Evolutionary conservation across 768 basidiomycete genomes (phyloP).

Genomic region (Cantharellus cinnabarinus): DNA sequence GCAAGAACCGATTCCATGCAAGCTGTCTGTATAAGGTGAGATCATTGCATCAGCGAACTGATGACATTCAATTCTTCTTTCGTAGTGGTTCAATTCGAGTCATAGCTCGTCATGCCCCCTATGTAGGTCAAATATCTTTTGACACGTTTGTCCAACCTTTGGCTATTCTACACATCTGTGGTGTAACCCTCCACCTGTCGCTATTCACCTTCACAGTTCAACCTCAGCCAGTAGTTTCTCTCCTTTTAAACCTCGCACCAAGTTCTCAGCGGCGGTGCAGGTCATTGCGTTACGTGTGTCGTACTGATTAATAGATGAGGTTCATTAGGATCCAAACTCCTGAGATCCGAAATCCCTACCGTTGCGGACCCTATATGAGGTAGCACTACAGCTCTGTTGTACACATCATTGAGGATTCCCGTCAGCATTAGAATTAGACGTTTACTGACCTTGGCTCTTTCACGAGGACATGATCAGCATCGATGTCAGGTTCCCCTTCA

Average conservation of each 20-base stretch:
- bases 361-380: slow-evolving; percentile 91
- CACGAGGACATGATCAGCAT: slow-evolving; percentile 56
- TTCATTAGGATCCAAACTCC: too few relatives aligned
- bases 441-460: slow-evolving; percentile 41
- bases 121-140: slow-evolving; percentile 58
- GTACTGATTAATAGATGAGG: too few relatives aligned
- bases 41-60: not conserved
- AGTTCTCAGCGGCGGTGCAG: slow-evolving; percentile 45
- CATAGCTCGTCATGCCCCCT: slow-evolving; percentile 83
- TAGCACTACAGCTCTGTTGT: slow-evolving; percentile 47
- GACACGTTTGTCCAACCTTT: not conserved
- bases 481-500: slow-evolving; percentile 71
- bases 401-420: too few relatives aligned
- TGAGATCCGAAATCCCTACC: slow-evolving; percentile 32
- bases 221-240: not conserved
- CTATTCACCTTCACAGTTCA: not conserved
- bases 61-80: not conserved
- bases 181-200: not conserved
- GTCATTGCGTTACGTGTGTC: slow-evolving; percentile 51
- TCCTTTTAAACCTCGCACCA: slow-evolving; percentile 35
- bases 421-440: slow-evolving; percentile 7
- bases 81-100: slow-evolving; percentile 72
- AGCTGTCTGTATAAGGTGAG: slow-evolving; percentile 75
- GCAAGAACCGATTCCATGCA: slow-evolving; percentile 86
- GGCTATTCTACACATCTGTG: too few relatives aligned